Percentiles rank a stretch among this genome's conserved stretches.
phyloP scores from a whole-genome alignment of 2,329 filamentous ascomycete species.

The Aspergillus ochraceoroseus region DNA sequence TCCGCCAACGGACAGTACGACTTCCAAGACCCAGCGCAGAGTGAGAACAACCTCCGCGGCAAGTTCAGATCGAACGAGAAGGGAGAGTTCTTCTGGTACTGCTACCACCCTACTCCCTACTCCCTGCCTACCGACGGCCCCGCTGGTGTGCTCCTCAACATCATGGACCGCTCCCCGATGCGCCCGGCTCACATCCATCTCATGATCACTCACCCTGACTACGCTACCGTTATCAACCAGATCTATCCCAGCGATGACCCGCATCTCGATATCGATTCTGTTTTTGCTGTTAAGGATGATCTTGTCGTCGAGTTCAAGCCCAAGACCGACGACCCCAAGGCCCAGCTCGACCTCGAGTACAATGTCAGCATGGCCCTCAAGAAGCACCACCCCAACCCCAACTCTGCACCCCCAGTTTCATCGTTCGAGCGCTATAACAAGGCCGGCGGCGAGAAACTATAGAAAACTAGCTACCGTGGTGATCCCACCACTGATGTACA shows the following conservation, averaged over 20 bases:
- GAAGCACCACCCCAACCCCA: conserved; percentile 39
- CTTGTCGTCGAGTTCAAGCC: conserved; percentile 56
- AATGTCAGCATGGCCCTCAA: conserved; percentile 54
- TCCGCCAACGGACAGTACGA: conserved; percentile 72
- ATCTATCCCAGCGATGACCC: conserved; percentile 57
- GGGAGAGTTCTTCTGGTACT: conserved; percentile 63
- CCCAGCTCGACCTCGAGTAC: conserved; percentile 57
- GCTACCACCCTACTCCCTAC: conserved; percentile 72
- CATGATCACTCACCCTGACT: conserved; percentile 53
- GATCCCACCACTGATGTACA: no score
- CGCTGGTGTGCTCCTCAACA: conserved; percentile 49
- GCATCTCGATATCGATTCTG: conserved; percentile 55
- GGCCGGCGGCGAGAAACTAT: conserved; percentile 17
- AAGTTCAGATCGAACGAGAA: conserved; percentile 68
- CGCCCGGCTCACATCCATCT: conserved; percentile 59
- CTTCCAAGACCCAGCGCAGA: conserved; percentile 68
- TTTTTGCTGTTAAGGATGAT: conserved; percentile 60
- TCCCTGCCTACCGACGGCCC: conserved; percentile 63
- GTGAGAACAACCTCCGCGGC: conserved; percentile 68
- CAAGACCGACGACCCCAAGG: conserved; percentile 48
- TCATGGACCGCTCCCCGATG: conserved; percentile 57
- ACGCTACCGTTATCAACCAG: conserved; percentile 55
- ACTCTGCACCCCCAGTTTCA: conserved; percentile 37
- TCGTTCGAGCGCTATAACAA: conserved; percentile 38
- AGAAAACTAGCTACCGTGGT: no score